Percentiles rank a stretch among this genome's conserved stretches.
These are phyloP conservation scores for Kwoniella shandongensis DNA, from an alignment of 768 basidiomycete species.

Conservation along the genomic window DNA sequence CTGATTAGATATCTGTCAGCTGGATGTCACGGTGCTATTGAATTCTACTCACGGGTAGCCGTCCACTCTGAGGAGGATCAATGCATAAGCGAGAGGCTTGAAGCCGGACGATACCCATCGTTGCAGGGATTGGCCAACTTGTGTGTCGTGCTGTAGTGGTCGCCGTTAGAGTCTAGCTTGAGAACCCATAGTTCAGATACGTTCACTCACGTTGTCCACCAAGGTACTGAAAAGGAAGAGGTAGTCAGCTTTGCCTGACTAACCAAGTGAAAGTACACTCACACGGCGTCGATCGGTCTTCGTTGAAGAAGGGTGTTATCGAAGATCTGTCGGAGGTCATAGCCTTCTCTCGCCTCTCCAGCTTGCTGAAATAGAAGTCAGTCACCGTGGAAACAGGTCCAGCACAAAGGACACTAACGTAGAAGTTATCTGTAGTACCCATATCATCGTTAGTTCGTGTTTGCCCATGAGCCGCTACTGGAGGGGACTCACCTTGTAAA, in stretches of 20 bases:
- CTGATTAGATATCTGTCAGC: conserved; percentile 14
- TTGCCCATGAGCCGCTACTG: background rate
- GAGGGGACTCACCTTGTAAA: conserved; percentile 59
- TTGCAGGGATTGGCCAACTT: conserved; percentile 55
- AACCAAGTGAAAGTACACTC: conserved; percentile 17
- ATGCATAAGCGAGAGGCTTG: conserved; percentile 56
- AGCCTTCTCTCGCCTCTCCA: conserved; percentile 65
- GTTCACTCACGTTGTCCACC: conserved; percentile 44
- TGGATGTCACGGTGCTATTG: background rate
- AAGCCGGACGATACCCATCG: conserved; percentile 54
- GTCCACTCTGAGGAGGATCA: conserved; percentile 55
- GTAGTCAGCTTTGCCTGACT: background rate
- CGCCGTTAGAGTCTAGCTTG: background rate
- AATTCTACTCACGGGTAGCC: conserved; percentile 53
- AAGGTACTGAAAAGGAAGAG: conserved; percentile 24
- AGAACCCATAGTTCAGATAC: background rate
- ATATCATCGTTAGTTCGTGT: background rate
- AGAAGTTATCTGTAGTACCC: conserved; percentile 37
- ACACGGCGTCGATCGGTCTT: conserved; percentile 75
- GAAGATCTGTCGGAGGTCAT: conserved; percentile 74
- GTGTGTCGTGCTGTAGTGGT: conserved; percentile 52
- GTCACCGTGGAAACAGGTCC: background rate
- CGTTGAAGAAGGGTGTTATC: conserved; percentile 66
- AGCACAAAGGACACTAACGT: conserved; percentile 16
- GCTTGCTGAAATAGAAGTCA: conserved; percentile 58